Evolutionary conservation across 306 rosid genomes (phyloP).

Genomic region (Quercus bicolor): DNA sequence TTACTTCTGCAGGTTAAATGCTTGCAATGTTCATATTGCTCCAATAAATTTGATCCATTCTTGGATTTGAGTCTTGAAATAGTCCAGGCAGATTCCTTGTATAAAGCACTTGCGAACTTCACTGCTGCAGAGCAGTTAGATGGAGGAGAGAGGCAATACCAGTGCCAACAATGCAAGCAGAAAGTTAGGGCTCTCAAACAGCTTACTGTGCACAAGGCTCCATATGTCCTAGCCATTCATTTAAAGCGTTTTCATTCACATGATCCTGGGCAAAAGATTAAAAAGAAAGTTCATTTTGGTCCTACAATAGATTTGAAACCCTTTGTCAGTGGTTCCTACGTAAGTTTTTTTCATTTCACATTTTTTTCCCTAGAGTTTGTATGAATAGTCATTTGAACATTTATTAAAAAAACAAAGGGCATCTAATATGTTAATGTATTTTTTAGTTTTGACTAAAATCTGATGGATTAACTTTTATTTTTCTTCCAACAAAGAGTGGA

Average conservation of each 20-base stretch:
- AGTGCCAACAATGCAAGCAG: conserved; percentile 88
- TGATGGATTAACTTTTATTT: not conserved
- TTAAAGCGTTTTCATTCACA: conserved; percentile 79
- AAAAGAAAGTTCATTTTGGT: conserved; percentile 72
- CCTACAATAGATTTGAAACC: conserved; percentile 71
- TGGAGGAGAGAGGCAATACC: conserved; percentile 91
- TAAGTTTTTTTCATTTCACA: conserved; percentile 27
- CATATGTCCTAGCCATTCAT: conserved; percentile 81
- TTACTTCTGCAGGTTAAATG: conserved; percentile 74
- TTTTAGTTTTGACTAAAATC: not conserved
- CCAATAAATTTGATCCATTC: conserved; percentile 90
- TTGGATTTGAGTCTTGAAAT: conserved; percentile 95
- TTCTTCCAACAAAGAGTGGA: not conserved
- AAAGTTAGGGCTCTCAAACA: conserved; percentile 89
- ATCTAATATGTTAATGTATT: not conserved
- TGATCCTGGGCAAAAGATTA: conserved; percentile 74
- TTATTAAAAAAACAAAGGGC: not conserved
- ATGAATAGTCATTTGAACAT: not conserved
- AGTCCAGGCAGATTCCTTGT: conserved; percentile 74
- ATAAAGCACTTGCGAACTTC: conserved; percentile 78
- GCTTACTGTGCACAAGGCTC: conserved; percentile 88
- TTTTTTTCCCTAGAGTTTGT: not conserved
- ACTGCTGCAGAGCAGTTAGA: conserved; percentile 81
- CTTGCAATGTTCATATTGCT: conserved; percentile 73
- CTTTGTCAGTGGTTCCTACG: conserved; percentile 82